Percentiles rank a stretch among this genome's conserved stretches.
phyloP scores from a whole-genome alignment of 1,284 basidiomycete genomes.

The Irpex sp. region DNA sequence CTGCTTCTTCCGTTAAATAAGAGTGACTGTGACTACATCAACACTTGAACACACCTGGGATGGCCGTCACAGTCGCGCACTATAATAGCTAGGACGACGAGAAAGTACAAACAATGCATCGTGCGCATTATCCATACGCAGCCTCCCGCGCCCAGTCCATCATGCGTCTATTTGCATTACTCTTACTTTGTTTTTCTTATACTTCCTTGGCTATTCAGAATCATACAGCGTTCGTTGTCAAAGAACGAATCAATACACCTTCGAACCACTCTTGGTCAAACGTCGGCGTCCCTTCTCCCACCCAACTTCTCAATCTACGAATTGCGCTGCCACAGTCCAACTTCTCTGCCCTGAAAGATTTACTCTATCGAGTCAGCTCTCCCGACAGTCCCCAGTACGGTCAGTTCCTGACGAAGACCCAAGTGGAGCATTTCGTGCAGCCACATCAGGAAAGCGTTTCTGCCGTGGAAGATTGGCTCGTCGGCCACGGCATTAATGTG shows the following conservation, averaged over 20 bases:
- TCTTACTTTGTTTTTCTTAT: no score
- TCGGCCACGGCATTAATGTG: conserved; percentile 48
- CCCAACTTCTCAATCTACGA: conserved; percentile 51
- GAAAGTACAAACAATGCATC: no score
- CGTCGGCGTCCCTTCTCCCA: conserved; percentile 38
- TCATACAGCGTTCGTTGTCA: conserved; percentile 20
- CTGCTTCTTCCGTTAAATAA: no score
- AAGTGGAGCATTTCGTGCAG: conserved; percentile 56
- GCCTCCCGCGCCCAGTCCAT: no score
- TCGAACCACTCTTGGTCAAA: conserved; percentile 45
- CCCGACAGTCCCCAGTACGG: conserved; percentile 61
- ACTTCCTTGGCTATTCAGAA: no score
- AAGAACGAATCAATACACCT: conserved; percentile 43
- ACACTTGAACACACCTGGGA: no score
- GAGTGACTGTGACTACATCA: no score
- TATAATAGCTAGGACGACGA: no score
- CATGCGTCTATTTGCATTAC: no score
- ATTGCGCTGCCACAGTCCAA: conserved; percentile 68
- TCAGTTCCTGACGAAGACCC: conserved; percentile 58
- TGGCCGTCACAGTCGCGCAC: no score
- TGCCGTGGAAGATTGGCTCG: conserved; percentile 62
- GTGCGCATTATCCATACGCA: no score
- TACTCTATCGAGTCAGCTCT: conserved; percentile 61
- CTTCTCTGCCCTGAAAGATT: conserved; percentile 53
- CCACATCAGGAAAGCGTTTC: conserved; percentile 52